Evolutionary conservation across 2,329 filamentous ascomycete species (phyloP), one percentile per base, ranked within the genome.

Genomic region (Cytospora mali): DNA sequence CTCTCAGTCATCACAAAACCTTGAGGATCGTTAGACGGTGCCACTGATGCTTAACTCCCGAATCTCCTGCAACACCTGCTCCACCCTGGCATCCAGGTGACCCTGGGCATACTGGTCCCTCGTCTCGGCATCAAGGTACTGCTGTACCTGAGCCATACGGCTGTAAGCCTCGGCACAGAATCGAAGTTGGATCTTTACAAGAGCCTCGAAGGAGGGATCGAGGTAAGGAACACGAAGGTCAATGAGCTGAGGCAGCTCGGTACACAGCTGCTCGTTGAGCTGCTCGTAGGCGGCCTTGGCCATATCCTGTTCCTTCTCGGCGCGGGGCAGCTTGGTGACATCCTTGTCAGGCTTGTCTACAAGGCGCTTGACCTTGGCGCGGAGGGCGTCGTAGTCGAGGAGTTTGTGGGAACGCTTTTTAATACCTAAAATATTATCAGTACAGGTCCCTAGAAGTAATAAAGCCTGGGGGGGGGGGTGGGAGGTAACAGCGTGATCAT

Each of bases 331-430:
- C 80, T 98, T 99, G 58, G 92, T 94, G 16, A 93, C 92, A 74
- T 99, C 95, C 82, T 99, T 99, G 82, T 99, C 95, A 53, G 95
- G 95, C 81, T 99, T 98, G 78, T 99, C 96, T 58, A 92, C 92
- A 46, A 99, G 87, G 76, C 93, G 94, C 84, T 97, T 97, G 72
- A 99, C 95, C 76, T 95, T 96, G 68, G 93, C 92, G 66, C 95
- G 91, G 78, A 98, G 88, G 21, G 93, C 88, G 75, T 99, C 95
- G 81, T 99, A 99, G 79, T 99, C 96, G 69, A 98, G 91, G 62
- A 98, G 89, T 78, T 99, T 99, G 84, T 99, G 91, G 72, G 96
- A 91, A 72, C 96, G 92, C 81, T 99, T 99, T 81, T 98, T 99
- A 78, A 99, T 97, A 78, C 87, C 87, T 90, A 68, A n/a, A 55